Evolutionary conservation across 1,284 basidiomycete species (phyloP), one percentile per base, ranked within the genome.

Genomic region (Rhodotorula sp.): DNA sequence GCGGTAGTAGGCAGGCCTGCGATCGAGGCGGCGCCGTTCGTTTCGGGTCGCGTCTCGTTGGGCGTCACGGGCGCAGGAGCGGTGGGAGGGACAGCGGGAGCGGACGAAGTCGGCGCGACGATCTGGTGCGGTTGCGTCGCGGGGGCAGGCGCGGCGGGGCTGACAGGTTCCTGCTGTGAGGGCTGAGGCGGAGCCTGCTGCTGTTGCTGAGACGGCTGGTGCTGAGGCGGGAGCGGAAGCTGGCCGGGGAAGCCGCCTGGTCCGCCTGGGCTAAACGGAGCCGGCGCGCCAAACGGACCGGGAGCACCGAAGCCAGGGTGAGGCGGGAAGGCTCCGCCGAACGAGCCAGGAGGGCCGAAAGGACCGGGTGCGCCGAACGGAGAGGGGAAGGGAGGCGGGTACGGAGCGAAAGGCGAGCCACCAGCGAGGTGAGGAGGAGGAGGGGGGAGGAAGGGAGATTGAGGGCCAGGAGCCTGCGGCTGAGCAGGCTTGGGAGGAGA

Each of bases 281-380:
- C 55, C 19, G 68, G 70, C 1, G 39, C 47, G 30, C 66, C 59
- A 27, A 53, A 53, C 15, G 58, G 59, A 34, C 30, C 32, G 39
- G 39, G 49, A 19, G 62, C 59, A 13, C 58, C 61, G 62, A 60
- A 57, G 39, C 39, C 34, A 53, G 63, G 8, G 64, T 29, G 53
- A 24, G 24, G 32, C 69, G 66, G 48, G 54, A 64, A 1, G 61
- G 60, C 2, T 59, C 68, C 55, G 19, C 60, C 66, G 48, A 64
- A 66, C 10, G 62, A 59, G 11, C 62, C 62, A 30, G 74, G 72
- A 19, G 19, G 61, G 36, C 71, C 71, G 58, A 68, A 74, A 19
- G 65, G 62, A 51, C 56, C 56, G 17, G 69, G 69, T 2, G 56
- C 62, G 27, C 66, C 65, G 30, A 64, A 66, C 24, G 62, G 62